Evolutionary conservation across 2,329 filamentous ascomycete genomes (phyloP).

Genomic region (Colletotrichum siamense): DNA sequence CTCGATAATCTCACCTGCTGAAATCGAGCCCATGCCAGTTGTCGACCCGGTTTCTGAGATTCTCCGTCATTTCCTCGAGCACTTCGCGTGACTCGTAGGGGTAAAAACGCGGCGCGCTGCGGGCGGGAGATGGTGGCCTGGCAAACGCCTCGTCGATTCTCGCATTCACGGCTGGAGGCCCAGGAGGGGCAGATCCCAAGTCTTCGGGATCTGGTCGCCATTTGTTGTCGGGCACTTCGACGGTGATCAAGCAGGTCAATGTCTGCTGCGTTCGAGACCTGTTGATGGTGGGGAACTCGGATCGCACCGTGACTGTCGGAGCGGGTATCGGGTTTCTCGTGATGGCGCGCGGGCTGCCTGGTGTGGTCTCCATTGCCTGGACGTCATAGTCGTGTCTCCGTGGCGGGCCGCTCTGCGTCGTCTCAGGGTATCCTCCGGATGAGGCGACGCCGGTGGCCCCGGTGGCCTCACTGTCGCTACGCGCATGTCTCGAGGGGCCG

Average conservation of each 20-base stretch:
- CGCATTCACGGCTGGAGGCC: conserved; percentile 41
- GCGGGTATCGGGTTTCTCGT: conserved; percentile 87
- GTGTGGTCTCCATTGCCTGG: conserved; percentile 90
- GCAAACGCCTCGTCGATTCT: conserved; percentile 60
- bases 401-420: conserved; percentile 70
- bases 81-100: conserved; percentile 79
- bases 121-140: conserved; percentile 65
- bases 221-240: conserved; percentile 91
- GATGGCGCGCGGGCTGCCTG: conserved; percentile 74
- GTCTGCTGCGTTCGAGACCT: conserved; percentile 93
- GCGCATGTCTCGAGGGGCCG: conserved; percentile 60
- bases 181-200: conserved; percentile 59
- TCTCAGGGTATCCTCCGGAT: conserved; percentile 81
- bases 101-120: conserved; percentile 63
- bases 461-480: conserved; percentile 81
- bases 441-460: conserved; percentile 76
- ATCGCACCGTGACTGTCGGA: conserved; percentile 91
- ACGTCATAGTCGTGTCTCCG: conserved; percentile 93
- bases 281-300: conserved; percentile 94
- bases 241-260: conserved; percentile 89
- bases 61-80: conserved; percentile 85
- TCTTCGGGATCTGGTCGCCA: conserved; percentile 90
- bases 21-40: conserved; percentile 99
- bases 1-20: conserved; percentile 59
- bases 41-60: conserved; percentile 84